phyloP scores from a whole-genome alignment of 805 yeast genomes.

The Metschnikowia gruessii region DNA sequence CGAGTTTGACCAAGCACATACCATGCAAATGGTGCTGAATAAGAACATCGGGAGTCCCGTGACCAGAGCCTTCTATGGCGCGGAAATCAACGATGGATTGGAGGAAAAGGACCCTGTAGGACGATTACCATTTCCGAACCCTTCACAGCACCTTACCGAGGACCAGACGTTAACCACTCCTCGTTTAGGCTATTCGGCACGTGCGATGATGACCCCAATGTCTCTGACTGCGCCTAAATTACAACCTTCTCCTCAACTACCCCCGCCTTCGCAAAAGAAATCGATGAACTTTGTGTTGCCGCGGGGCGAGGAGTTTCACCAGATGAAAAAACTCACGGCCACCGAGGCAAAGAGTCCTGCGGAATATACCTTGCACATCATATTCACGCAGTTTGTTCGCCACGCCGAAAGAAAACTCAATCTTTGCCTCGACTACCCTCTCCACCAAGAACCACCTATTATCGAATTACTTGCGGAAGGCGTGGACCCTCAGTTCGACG shows the following conservation, averaged over 20 bases:
- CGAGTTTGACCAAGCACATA: slow-evolving; percentile 9
- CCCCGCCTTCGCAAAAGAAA: slow-evolving; percentile 32
- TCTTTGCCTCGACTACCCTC: slow-evolving; percentile 61
- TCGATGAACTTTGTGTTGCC: slow-evolving; percentile 29
- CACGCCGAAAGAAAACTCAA: slow-evolving; percentile 87
- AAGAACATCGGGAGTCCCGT: slow-evolving; percentile 4
- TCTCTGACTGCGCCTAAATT: slow-evolving; percentile 10
- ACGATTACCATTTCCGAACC: slow-evolving; percentile 12
- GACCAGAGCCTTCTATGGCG: background rate
- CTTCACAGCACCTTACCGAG: slow-evolving; percentile 17
- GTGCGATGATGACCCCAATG: slow-evolving; percentile 8
- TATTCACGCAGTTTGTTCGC: slow-evolving; percentile 93
- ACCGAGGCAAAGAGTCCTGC: slow-evolving; percentile 70
- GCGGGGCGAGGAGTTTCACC: slow-evolving; percentile 33
- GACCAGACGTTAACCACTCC: slow-evolving; percentile 13
- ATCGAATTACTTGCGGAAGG: slow-evolving; percentile 75
- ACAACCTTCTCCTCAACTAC: slow-evolving; percentile 38
- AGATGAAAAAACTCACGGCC: slow-evolving; percentile 37
- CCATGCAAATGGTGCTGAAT: slow-evolving; percentile 10
- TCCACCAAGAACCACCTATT: slow-evolving; percentile 73
- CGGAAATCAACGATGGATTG: background rate
- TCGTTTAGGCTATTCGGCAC: slow-evolving; percentile 4
- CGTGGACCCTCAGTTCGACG: slow-evolving; percentile 80
- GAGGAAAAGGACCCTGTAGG: background rate
- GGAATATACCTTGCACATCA: slow-evolving; percentile 89